Base-by-base conservation (phyloP, 2,329 filamentous ascomycete species). In the Orbilia blumenaviensis region DNA sequence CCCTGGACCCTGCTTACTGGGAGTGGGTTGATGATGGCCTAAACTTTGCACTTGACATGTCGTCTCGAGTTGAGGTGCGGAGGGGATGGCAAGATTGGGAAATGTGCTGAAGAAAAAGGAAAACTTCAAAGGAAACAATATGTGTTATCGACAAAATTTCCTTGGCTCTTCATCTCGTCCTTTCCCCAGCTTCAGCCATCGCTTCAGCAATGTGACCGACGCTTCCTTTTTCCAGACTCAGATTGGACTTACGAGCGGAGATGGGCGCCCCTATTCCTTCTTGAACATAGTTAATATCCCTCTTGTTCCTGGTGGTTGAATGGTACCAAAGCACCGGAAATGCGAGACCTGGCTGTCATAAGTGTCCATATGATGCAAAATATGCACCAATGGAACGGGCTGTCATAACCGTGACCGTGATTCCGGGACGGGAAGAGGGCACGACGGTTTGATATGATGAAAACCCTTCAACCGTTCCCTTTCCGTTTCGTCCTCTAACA, bases 311-410 rank as follows among this genome's bases (percentile, higher is more conserved):
- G 56, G 25, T 25, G 41, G 42, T 54, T 69, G 36, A 18, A 61
- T 54, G 34, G 56, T 48, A 58, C 67, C 67, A 64, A 41, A 64
- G 58, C 48, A 58, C 48, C 23, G 67, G 67, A 64, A 58, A 34
- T 72, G 48, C 58, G 46, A 72, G 67, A 54, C 56, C 60, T 36
- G 42, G 42, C 61, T 50, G 68, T 44, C 25, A 36, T 63, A 41
- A 63, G 29, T 56, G 50, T 44, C 52, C 32, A 58, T 16, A 38
- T 50, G 41, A 66, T 64, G 62, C 32, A 58, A 68, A 67, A 67
- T 36, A 68, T 63, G 71, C 71, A 75, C 71, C 71, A 75, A 68
- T 75, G 62, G 63, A 67, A 68, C 58, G 71, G 62, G n/a, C 46
- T 34, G 42, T 42, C 56, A 44, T 38, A 50, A 63, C 36, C 60